Evolutionary conservation across 768 basidiomycete genomes (phyloP), one percentile per base, ranked within the genome.

Genomic region (Pleurotus giganteus): DNA sequence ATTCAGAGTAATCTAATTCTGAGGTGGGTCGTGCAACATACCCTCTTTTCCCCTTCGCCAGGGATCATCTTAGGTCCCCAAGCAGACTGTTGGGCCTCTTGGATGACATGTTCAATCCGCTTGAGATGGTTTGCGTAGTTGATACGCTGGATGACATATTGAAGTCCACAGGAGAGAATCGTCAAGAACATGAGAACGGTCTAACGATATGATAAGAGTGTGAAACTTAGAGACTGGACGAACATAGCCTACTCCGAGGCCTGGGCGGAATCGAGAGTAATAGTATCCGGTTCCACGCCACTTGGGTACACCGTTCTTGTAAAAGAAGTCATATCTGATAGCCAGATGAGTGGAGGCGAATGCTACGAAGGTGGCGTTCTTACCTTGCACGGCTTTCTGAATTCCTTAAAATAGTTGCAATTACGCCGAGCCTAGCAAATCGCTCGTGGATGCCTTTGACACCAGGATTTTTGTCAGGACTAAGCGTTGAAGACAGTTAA

Each of bases 231-330:
- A 15, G 31, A n/a, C 19, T 29, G 42, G 19, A 37, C 32, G 57
- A 34, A 53, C 58, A 26, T 28, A 17, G 67, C 82, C 59, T 62
- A 89, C 89, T 57, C 83, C 83, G 57, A 98, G 77, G 23, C 94
- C 93, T n/a, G 96, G 96, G 27, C 96, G 82, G 79, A 90, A 99
- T 50, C 97, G 86, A 27, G 91, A 84, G 70, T 98, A 99, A 70
- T 98, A 98, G 71, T 98, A 98, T 41, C 93, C 91, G 28, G 91
- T 94, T 13, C 94, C 96, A 60, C 95, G 80, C 96, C 96, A 99
- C 66, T 81, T 90, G 0, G 96, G 96, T 3, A 99, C 94, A 19
- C 96, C 96, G 58, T 98, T 98, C 72, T 96, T 94, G 78, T 90
- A 91, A 80, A 98, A 99, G 69, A 91, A 91, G 68, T 92, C 89